Evolutionary conservation across 805 yeast genomes (phyloP).

Genomic region (Yamadazyma takamatsuzukensis): DNA sequence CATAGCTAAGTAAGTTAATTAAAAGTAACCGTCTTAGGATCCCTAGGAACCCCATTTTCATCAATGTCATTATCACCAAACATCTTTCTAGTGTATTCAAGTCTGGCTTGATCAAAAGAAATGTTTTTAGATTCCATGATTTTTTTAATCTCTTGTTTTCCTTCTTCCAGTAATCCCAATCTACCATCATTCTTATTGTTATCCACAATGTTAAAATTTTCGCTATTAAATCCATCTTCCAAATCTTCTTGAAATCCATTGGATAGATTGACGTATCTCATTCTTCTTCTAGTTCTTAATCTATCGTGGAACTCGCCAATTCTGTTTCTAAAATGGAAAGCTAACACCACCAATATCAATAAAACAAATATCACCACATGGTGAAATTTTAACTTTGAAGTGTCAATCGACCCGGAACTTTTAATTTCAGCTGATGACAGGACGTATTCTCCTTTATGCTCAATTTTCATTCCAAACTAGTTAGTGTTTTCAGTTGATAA

Average conservation of each 20-base stretch:
- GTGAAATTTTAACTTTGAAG: constrained; percentile 7
- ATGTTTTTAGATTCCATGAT: constrained; percentile 52
- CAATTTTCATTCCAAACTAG: constrained; percentile 4
- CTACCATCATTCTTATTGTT: constrained; percentile 52
- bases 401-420: constrained; percentile 1
- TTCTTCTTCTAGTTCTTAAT: constrained; percentile 22
- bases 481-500: no score
- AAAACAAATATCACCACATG: constrained; percentile 14
- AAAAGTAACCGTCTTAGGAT: constrained; percentile 60
- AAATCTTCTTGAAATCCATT: constrained; percentile 14
- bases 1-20: constrained; percentile 1
- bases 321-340: constrained; percentile 31
- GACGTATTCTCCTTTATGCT: constrained; percentile 5
- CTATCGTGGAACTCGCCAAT: constrained; percentile 26
- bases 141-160: constrained; percentile 47
- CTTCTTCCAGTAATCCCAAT: constrained; percentile 54
- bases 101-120: constrained; percentile 69
- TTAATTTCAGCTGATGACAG: constrained; percentile 1
- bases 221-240: constrained; percentile 56
- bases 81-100: constrained; percentile 42
- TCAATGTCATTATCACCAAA: constrained; percentile 54
- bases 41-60: constrained; percentile 64
- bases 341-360: constrained; percentile 15
- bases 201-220: constrained; percentile 48
- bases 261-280: constrained; percentile 12